These are phyloP conservation scores for Colletotrichum sidae DNA, from an alignment of 2,329 filamentous ascomycete genomes.

Conservation along the genomic window DNA sequence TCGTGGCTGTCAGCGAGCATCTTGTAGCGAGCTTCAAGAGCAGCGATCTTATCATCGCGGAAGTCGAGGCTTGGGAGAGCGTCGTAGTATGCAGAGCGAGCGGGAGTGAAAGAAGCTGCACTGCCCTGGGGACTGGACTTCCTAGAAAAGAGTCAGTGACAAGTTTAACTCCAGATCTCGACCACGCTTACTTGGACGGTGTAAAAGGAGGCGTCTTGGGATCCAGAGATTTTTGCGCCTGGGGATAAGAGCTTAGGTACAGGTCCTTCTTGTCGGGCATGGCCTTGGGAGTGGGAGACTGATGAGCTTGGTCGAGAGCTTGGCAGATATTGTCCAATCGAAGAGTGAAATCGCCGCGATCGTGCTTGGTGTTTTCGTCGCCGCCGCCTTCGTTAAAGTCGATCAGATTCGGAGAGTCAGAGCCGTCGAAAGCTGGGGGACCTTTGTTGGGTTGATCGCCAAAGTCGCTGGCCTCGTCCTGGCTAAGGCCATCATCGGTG, in stretches of 20 bases:
- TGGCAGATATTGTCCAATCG: not conserved
- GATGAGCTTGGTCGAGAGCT: not conserved
- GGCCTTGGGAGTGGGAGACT: not conserved
- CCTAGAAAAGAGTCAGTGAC: not conserved
- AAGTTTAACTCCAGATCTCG: not conserved
- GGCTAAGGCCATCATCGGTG: conserved; percentile 27
- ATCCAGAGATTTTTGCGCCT: not conserved
- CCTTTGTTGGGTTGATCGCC: not conserved
- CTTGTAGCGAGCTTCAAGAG: not conserved
- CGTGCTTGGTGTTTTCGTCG: not conserved
- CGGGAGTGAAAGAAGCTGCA: not conserved
- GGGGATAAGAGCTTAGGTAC: not conserved
- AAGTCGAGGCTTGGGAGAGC: conserved; percentile 3
- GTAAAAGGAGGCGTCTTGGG: conserved; percentile 5
- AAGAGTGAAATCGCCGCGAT: not conserved
- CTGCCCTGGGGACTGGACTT: not conserved
- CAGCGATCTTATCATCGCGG: not conserved
- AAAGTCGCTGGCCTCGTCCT: conserved; percentile 8
- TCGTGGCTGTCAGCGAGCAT: conserved; percentile 11
- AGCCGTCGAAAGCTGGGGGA: not conserved
- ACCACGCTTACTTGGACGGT: not conserved
- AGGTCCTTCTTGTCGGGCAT: too few species aligned
- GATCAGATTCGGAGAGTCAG: conserved; percentile 12
- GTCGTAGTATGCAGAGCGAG: conserved; percentile 13
- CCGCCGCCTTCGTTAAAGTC: conserved; percentile 9